Percentiles rank a stretch among this genome's conserved stretches.
Evolutionary conservation across 2,329 filamentous ascomycete species (phyloP).

Genomic region (Cytospora schulzeri): DNA sequence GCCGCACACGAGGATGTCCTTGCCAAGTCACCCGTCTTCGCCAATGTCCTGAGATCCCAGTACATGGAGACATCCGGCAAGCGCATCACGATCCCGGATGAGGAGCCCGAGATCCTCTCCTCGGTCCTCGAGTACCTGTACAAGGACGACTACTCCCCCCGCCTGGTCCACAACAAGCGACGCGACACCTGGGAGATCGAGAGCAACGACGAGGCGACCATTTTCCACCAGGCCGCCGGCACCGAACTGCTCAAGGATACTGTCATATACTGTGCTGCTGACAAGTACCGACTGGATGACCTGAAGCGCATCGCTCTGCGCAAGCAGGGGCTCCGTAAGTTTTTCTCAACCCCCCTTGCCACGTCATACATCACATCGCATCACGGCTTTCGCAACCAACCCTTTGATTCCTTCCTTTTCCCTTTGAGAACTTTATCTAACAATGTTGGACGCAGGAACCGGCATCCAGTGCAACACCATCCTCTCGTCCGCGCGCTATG

Average conservation of each 20-base stretch:
- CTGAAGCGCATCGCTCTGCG: slow-evolving; percentile 82
- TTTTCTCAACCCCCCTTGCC: background rate
- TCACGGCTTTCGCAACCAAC: too few relatives aligned
- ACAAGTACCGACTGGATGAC: slow-evolving; percentile 80
- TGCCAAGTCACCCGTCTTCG: slow-evolving; percentile 76
- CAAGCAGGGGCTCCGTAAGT: slow-evolving; percentile 81
- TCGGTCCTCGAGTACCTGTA: slow-evolving; percentile 89
- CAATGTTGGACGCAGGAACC: slow-evolving; percentile 52
- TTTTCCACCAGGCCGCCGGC: slow-evolving; percentile 67
- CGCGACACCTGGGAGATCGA: slow-evolving; percentile 81
- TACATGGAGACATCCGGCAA: slow-evolving; percentile 65
- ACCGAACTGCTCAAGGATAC: slow-evolving; percentile 82
- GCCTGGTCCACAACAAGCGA: slow-evolving; percentile 79
- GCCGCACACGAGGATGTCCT: slow-evolving; percentile 89
- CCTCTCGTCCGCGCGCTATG: slow-evolving; percentile 80
- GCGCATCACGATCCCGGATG: slow-evolving; percentile 77
- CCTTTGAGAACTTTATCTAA: too few relatives aligned
- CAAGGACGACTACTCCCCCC: slow-evolving; percentile 91
- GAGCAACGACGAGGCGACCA: slow-evolving; percentile 61
- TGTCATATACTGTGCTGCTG: slow-evolving; percentile 85
- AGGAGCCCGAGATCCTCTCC: slow-evolving; percentile 89
- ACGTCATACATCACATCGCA: background rate
- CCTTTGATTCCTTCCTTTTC: slow-evolving; percentile 10
- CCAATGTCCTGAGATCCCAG: slow-evolving; percentile 62
- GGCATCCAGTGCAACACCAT: slow-evolving; percentile 85